Percentiles rank a stretch among this genome's conserved stretches.
These are phyloP conservation scores for Berkeleyomyces basicola DNA, from an alignment of 2,329 filamentous ascomycete species.

Conservation along the genomic window DNA sequence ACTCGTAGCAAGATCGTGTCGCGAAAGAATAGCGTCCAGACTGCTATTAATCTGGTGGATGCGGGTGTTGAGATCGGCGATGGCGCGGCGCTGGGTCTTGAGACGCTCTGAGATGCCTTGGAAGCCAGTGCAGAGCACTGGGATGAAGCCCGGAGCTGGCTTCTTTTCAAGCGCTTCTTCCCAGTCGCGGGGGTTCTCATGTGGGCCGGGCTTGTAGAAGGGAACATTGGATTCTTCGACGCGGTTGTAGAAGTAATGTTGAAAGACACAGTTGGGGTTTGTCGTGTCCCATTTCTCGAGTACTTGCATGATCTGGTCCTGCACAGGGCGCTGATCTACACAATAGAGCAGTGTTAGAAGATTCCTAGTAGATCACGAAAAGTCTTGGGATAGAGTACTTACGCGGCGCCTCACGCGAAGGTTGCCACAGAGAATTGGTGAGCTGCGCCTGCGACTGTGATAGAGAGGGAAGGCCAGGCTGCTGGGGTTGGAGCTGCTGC, in stretches of 20 bases:
- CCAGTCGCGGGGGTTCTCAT: slow-evolving; percentile 65
- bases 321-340: slow-evolving; percentile 49
- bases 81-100: slow-evolving; percentile 51
- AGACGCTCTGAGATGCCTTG: slow-evolving; percentile 54
- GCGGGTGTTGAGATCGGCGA: slow-evolving; percentile 52
- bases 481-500: slow-evolving; percentile 26
- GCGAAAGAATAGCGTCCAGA: slow-evolving; percentile 53
- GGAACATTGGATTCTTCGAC: slow-evolving; percentile 59
- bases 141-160: slow-evolving; percentile 59
- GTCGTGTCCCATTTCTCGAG: slow-evolving; percentile 58
- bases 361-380: slow-evolving; percentile 1
- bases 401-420: slow-evolving; percentile 34
- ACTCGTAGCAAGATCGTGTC: slow-evolving; percentile 60
- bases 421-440: slow-evolving; percentile 36
- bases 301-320: slow-evolving; percentile 56
- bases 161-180: slow-evolving; percentile 70
- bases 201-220: slow-evolving; percentile 52
- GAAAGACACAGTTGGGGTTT: slow-evolving; percentile 54
- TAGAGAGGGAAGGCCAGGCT: slow-evolving; percentile 27
- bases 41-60: slow-evolving; percentile 67
- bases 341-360: slow-evolving; percentile 3
- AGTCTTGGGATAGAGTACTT: slow-evolving; percentile 16
- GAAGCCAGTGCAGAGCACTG: slow-evolving; percentile 61
- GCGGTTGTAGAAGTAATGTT: slow-evolving; percentile 77
- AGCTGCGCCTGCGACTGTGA: slow-evolving; percentile 31